Percentiles rank a stretch among this genome's conserved stretches.
Conservation (phyloP, 2,329 filamentous ascomycete species). For the Elsinoe fawcettii region DNA sequence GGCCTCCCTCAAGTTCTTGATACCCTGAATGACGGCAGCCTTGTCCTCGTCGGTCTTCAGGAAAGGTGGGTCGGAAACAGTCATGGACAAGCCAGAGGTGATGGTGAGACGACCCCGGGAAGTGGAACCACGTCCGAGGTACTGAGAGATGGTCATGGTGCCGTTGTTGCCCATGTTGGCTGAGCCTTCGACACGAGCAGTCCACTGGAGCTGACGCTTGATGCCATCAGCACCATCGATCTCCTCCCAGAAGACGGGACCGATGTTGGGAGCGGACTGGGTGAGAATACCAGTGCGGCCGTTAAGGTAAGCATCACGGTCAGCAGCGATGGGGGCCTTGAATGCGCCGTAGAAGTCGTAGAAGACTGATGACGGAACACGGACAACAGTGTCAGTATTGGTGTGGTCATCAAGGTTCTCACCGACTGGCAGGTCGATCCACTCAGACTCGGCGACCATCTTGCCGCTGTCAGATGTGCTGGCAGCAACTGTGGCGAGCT, state of each 20-base stretch:
- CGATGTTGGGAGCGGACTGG: conserved; percentile 59
- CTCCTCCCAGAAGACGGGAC: conserved; percentile 55
- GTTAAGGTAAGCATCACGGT: conserved; percentile 37
- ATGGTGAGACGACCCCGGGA: conserved; percentile 57
- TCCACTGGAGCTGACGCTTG: conserved; percentile 58
- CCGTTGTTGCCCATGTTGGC: conserved; percentile 35
- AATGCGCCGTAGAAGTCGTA: conserved; percentile 61
- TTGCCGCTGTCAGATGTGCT: conserved; percentile 36
- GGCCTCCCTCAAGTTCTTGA: conserved; percentile 52
- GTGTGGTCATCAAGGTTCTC: conserved; percentile 46
- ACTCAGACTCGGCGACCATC: conserved; percentile 38
- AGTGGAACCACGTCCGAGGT: conserved; percentile 57
- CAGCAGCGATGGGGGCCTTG: conserved; percentile 34
- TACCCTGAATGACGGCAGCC: conserved; percentile 55
- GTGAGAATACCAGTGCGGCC: conserved; percentile 53
- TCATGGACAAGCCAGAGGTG: conserved; percentile 49
- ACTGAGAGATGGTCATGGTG: conserved; percentile 41
- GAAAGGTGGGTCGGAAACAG: conserved; percentile 42
- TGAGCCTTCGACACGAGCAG: conserved; percentile 54
- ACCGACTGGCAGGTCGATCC: conserved; percentile 47
- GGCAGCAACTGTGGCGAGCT: conserved; percentile 39
- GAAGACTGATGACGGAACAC: conserved; percentile 46
- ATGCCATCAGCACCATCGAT: conserved; percentile 51
- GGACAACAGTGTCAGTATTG: conserved; percentile 50
- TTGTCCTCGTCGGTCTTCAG: conserved; percentile 51